phyloP scores from a whole-genome alignment of 257 asterid genomes.

The Gentiana macrophylla region DNA sequence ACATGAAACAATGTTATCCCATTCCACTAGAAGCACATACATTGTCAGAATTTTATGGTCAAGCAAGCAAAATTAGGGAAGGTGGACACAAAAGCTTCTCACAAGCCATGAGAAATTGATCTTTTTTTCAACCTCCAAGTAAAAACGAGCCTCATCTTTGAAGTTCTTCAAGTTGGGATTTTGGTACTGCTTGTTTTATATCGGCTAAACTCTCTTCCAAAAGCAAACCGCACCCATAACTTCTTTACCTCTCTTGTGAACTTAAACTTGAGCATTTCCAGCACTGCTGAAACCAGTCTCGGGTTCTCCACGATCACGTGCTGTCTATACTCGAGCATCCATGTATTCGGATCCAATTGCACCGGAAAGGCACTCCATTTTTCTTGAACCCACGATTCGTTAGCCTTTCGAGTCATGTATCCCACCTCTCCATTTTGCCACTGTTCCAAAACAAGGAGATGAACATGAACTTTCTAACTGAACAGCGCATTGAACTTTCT shows the following conservation, averaged over 20 bases:
- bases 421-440: conserved; percentile 45
- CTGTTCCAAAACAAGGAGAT: conserved; percentile 22
- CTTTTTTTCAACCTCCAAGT: not conserved
- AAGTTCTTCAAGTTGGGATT: conserved; percentile 42
- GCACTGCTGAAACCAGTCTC: conserved; percentile 33
- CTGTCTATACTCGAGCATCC: conserved; percentile 67
- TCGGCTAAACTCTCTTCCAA: conserved; percentile 20
- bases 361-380: conserved; percentile 67
- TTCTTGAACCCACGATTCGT: conserved; percentile 56
- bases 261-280: conserved; percentile 43
- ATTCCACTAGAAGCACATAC: too few relatives aligned
- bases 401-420: conserved; percentile 23
- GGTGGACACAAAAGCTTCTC: conserved; percentile 11
- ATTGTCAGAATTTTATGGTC: too few relatives aligned
- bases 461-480: not conserved
- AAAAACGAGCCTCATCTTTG: not conserved
- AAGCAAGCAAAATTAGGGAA: conserved; percentile 1
- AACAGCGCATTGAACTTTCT: too few relatives aligned
- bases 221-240: conserved; percentile 30
- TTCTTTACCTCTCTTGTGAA: conserved; percentile 30
- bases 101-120: conserved; percentile 13
- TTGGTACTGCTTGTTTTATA: conserved; percentile 9
- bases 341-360: conserved; percentile 71
- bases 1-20: too few relatives aligned
- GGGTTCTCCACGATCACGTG: conserved; percentile 36